Evolutionary conservation across 192 early-diverging fungal species (phyloP), one percentile per base, ranked within the genome.

Genomic region (Backusella morwellensis): DNA sequence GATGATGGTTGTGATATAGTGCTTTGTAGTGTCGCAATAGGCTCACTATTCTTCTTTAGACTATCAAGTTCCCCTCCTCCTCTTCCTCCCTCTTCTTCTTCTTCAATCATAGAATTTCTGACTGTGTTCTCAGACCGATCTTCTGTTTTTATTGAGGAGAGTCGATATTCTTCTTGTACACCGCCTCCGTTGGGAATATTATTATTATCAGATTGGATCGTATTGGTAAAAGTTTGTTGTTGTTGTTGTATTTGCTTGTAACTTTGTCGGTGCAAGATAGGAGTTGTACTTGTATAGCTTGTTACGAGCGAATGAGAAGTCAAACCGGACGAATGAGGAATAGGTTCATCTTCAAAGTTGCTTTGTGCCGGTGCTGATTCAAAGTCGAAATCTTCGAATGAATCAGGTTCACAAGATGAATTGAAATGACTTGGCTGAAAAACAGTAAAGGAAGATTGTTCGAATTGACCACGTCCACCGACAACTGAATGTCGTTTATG

Each of bases 301-400:
- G 75, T 69, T 26, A 70, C 66, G 17, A 68, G 38, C 15, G 75
- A 75, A 29, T 63, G 35, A 35, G 75, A 52, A 26, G 75, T 77
- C 35, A 77, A 34, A 59, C 68, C 68, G 19, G 75, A 77, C 35
- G 66, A 77, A 15, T 77, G 75, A 29, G 68, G 68, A 26, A 77
- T 42, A 6, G 75, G 41, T 23, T 75, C 75, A 68, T 77, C 67
- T 19, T 76, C 38, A 59, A 42, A 67, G 68, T 35, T 41, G 72
- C 34, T 35, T 72, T 47, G 44, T 15, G 35, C 29, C 19, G 73
- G 52, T 34, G 52, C 73, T 29, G 73, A 66, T 19, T 38, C 73
- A 34, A 68, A 66, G 21, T 66, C 74, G 36, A 47, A 44, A 67
- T 75, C 63, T 44, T 75, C 74, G 32, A 75, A 32, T 41, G 74